phyloP scores from a whole-genome alignment of 2,329 filamentous ascomycete species.

The Cladosporium cucumerinum region DNA sequence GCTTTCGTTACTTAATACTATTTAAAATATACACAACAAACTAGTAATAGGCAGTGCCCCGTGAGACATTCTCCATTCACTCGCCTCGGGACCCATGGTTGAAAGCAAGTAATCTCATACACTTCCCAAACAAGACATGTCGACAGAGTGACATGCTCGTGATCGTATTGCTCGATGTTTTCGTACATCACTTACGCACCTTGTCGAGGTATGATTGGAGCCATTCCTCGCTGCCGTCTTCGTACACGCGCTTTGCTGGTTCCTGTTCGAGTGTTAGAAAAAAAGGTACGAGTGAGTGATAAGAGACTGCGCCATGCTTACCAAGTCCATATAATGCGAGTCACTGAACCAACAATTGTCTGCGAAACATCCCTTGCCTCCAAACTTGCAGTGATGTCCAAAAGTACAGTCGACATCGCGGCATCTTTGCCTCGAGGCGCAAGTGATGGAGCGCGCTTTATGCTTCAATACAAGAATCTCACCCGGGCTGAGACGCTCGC shows the following conservation, averaged over 20 bases:
- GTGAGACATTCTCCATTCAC: background rate
- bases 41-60: background rate
- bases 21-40: background rate
- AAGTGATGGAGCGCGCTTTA: conserved; percentile 41
- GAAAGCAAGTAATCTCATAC: background rate
- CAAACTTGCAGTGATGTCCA: conserved; percentile 42
- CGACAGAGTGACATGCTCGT: background rate
- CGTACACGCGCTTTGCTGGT: conserved; percentile 29
- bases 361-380: conserved; percentile 34
- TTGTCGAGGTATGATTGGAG: conserved; percentile 26
- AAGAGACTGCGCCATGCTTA: conserved; percentile 22
- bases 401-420: conserved; percentile 42
- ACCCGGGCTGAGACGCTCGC: conserved; percentile 36
- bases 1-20: background rate
- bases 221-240: conserved; percentile 32
- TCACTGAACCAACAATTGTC: conserved; percentile 40
- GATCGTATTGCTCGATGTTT: background rate
- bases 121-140: background rate
- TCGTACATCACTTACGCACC: conserved; percentile 13
- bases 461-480: conserved; percentile 42
- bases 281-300: background rate
- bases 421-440: conserved; percentile 37
- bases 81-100: background rate
- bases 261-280: conserved; percentile 17
- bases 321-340: conserved; percentile 41